phyloP scores from a whole-genome alignment of 345 rosid genomes.

The Anacardium occidentale region DNA sequence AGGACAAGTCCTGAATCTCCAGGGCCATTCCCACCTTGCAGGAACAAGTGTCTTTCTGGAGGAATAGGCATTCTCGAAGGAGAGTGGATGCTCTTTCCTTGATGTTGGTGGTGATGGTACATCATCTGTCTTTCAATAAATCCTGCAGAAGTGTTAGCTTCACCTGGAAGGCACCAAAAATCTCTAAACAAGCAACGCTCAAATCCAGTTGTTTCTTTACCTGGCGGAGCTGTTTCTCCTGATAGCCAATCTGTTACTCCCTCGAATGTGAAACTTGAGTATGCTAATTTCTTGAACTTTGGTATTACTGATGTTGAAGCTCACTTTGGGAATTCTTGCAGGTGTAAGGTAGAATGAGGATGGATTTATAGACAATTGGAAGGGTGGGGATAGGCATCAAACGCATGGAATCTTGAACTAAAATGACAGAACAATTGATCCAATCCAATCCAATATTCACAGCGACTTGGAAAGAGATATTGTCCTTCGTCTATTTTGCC shows the following conservation, averaged over 20 bases:
- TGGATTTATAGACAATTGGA: conserved; percentile 41
- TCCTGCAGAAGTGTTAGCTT: conserved; percentile 24
- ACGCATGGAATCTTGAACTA: conserved; percentile 49
- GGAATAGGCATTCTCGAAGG: conserved; percentile 66
- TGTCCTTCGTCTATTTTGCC: conserved; percentile 44
- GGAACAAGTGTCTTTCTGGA: conserved; percentile 69
- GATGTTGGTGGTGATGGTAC: conserved; percentile 80
- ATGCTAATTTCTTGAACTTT: conserved; percentile 27
- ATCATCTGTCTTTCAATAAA: conserved; percentile 36
- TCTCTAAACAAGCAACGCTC: conserved; percentile 15
- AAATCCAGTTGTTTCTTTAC: conserved; percentile 32
- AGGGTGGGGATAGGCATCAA: conserved; percentile 22
- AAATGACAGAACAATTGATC: conserved; percentile 32
- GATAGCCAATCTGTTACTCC: conserved; percentile 26
- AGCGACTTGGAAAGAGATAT: conserved; percentile 50
- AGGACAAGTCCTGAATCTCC: conserved; percentile 95
- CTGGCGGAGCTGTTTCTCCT: conserved; percentile 27
- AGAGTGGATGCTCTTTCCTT: conserved; percentile 65
- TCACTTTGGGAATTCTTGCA: conserved; percentile 30
- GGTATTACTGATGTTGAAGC: conserved; percentile 31
- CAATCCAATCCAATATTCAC: conserved; percentile 67
- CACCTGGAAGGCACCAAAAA: conserved; percentile 18
- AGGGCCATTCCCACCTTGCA: conserved; percentile 77
- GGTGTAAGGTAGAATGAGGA: conserved; percentile 20
- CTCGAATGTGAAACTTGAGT: conserved; percentile 29